Conservation (phyloP, 805 yeast species). For the Pichia cabralensis region DNA sequence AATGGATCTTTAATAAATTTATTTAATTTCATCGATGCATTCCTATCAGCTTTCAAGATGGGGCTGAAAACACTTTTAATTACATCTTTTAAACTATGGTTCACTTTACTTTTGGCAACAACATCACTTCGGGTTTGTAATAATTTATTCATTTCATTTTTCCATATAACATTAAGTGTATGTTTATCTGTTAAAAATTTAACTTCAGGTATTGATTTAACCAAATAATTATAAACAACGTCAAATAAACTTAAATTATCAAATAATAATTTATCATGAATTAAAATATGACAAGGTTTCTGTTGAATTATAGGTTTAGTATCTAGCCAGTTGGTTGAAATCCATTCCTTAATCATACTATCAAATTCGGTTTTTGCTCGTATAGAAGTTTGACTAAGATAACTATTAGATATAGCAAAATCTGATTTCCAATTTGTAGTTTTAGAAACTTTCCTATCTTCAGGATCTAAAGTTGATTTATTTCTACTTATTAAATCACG, state of each 20-base stretch:
- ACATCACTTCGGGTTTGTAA: not conserved
- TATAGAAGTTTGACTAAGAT: too few relatives aligned
- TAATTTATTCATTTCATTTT: constrained; percentile 10
- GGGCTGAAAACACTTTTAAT: constrained; percentile 16
- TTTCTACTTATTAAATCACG: too few relatives aligned
- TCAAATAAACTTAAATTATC: constrained; percentile 13
- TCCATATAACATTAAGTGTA: constrained; percentile 10
- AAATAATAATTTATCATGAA: constrained; percentile 20
- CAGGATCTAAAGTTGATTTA: too few relatives aligned
- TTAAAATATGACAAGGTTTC: constrained; percentile 16
- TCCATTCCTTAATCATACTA: constrained; percentile 18
- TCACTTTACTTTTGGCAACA: constrained; percentile 2
- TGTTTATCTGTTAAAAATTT: not conserved
- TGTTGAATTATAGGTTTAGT: constrained; percentile 9
- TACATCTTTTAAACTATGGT: constrained; percentile 11
- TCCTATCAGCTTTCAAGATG: constrained; percentile 4
- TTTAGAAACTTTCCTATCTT: too few relatives aligned
- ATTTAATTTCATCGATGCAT: constrained; percentile 4
- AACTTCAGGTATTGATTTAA: constrained; percentile 2
- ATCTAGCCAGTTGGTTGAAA: constrained; percentile 15
- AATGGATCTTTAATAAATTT: constrained; percentile 5
- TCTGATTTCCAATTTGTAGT: too few relatives aligned
- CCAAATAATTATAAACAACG: constrained; percentile 10
- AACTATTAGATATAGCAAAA: constrained; percentile 5
- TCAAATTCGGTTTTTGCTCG: constrained; percentile 15